phyloP scores from a whole-genome alignment of 106 monocot species.

The Iris macrosiphon region DNA sequence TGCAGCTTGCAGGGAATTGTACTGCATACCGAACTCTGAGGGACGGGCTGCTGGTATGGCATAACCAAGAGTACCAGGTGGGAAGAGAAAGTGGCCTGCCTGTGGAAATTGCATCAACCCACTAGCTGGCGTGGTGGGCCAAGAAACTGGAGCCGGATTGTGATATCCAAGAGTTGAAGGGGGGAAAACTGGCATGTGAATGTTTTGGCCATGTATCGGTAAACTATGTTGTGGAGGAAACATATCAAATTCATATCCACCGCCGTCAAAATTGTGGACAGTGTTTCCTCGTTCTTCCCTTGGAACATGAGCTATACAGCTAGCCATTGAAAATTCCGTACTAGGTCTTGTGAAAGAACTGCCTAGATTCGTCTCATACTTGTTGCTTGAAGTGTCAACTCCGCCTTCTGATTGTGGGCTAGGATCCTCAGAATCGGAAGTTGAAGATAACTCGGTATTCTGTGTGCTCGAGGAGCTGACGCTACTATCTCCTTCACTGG shows the following conservation, averaged over 20 bases:
- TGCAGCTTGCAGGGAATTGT: constrained; percentile 25
- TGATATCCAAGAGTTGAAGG: constrained; percentile 31
- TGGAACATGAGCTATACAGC: not conserved
- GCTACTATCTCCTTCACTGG: constrained; percentile 58
- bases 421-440: constrained; percentile 80
- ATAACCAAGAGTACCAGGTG: constrained; percentile 32
- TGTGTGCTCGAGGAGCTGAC: constrained; percentile 45
- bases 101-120: constrained; percentile 45
- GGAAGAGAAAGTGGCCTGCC: constrained; percentile 34
- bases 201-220: constrained; percentile 22
- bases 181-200: constrained; percentile 31
- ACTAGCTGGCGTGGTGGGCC: constrained; percentile 33
- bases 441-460: constrained; percentile 59
- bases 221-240: constrained; percentile 12
- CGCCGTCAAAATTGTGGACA: constrained; percentile 10
- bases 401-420: constrained; percentile 42
- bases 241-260: constrained; percentile 18
- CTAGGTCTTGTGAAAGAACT: not conserved
- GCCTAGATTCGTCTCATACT: constrained; percentile 9
- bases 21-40: constrained; percentile 32
- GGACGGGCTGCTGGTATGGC: constrained; percentile 25
- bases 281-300: constrained; percentile 7
- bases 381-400: constrained; percentile 6
- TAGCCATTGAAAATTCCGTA: constrained; percentile 11
- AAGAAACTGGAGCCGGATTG: constrained; percentile 26